Evolutionary conservation across 495 filamentous ascomycete species (phyloP).

Genomic region (Terfezia claveryi): DNA sequence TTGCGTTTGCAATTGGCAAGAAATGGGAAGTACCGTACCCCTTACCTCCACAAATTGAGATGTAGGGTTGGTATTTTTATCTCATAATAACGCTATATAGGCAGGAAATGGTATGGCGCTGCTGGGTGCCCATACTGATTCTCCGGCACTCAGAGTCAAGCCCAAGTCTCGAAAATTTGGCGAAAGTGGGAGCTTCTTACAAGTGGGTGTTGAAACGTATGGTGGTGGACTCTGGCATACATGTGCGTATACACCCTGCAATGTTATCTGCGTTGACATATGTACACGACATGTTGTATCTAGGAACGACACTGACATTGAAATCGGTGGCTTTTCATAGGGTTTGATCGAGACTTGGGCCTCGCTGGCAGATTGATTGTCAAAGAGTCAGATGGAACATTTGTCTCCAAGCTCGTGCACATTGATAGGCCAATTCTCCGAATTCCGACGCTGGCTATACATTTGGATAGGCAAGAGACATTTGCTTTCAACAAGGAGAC

Average conservation of each 20-base stretch:
- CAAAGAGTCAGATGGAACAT: constrained; percentile 46
- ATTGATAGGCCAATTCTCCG: constrained; percentile 76
- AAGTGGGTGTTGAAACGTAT: constrained; percentile 92
- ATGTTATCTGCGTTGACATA: background rate
- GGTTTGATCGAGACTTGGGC: constrained; percentile 90
- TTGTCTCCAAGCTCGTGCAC: constrained; percentile 70
- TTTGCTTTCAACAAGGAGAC: constrained; percentile 94
- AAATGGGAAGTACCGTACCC: constrained; percentile 48
- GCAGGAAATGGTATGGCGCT: constrained; percentile 85
- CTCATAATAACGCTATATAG: constrained; percentile 16
- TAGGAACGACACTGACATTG: too few species aligned
- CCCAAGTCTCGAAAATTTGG: constrained; percentile 71
- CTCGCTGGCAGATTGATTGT: constrained; percentile 79
- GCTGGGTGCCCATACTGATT: constrained; percentile 94
- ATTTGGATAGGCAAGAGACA: constrained; percentile 61
- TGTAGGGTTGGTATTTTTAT: background rate
- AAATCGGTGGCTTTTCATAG: constrained; percentile 13
- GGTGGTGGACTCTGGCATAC: constrained; percentile 52
- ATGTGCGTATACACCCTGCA: constrained; percentile 20
- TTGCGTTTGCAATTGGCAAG: constrained; percentile 83
- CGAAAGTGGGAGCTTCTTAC: constrained; percentile 57
- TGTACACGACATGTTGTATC: too few species aligned
- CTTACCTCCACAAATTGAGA: background rate
- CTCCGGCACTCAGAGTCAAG: constrained; percentile 73
- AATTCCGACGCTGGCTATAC: constrained; percentile 75